Evolutionary conservation across 1,284 basidiomycete genomes (phyloP).

Genomic region (Golubevia pallescens): DNA sequence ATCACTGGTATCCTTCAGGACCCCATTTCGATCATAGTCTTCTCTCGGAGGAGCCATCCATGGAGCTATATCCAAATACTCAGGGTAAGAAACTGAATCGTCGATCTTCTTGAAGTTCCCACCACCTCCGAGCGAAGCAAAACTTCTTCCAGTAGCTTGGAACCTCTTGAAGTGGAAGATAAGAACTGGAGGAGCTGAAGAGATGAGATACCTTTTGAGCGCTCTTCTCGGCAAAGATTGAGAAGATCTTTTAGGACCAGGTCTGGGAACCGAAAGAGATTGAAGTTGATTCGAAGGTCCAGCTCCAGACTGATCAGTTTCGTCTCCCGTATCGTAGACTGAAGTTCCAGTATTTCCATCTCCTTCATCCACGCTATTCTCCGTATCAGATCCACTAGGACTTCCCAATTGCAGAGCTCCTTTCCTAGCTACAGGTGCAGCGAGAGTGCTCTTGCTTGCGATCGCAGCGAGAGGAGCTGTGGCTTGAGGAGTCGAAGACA

Average conservation of each 20-base stretch:
- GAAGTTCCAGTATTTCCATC: not conserved
- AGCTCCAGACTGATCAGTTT: conserved; percentile 30
- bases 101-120: conserved; percentile 78
- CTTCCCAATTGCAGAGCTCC: not conserved
- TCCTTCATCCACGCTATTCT: not conserved
- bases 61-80: conserved; percentile 80
- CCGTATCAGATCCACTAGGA: not conserved
- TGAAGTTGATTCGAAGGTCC: conserved; percentile 23
- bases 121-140: conserved; percentile 58
- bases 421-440: not conserved
- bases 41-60: conserved; percentile 82
- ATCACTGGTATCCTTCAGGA: conserved; percentile 63
- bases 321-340: conserved; percentile 29
- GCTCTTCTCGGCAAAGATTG: conserved; percentile 76
- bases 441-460: not conserved
- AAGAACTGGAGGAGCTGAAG: conserved; percentile 81
- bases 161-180: conserved; percentile 93
- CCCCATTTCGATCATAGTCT: conserved; percentile 69
- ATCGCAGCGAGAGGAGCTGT: not conserved
- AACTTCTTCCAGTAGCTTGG: conserved; percentile 68
- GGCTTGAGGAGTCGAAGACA: not conserved
- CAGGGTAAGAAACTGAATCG: conserved; percentile 85
- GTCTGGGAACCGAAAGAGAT: conserved; percentile 10
- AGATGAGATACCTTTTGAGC: conserved; percentile 91
- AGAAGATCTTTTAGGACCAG: conserved; percentile 27